Evolutionary conservation across 352 stramenopile genomes (phyloP).

Genomic region (Globisporangium parvum): DNA sequence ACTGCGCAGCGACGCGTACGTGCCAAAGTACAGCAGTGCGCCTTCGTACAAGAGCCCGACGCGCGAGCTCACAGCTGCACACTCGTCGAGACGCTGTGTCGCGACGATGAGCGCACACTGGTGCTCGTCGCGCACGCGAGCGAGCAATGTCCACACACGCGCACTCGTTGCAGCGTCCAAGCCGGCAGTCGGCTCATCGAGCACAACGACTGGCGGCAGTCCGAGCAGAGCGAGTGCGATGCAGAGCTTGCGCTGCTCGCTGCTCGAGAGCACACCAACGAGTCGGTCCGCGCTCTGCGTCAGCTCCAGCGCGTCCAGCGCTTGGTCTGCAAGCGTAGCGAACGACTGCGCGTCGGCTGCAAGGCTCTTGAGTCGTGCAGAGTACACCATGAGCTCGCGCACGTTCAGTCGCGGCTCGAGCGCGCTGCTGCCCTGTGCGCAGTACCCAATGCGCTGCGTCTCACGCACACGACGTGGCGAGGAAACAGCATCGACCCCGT

Average conservation of each 20-base stretch:
- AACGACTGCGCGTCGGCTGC: background rate
- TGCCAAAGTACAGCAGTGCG: conserved; percentile 11
- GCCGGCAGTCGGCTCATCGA: conserved; percentile 14
- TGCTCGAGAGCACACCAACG: conserved; percentile 1
- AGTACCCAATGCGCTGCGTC: conserved; percentile 55
- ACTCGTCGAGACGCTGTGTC: conserved; percentile 13
- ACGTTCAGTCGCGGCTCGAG: conserved; percentile 8
- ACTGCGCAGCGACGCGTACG: conserved; percentile 6
- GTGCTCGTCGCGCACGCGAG: background rate
- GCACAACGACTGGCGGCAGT: conserved; percentile 11
- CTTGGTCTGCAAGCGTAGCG: conserved; percentile 2
- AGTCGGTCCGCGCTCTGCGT: conserved; percentile 1
- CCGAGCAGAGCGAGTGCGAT: conserved; percentile 12
- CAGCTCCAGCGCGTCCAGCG: conserved; percentile 2
- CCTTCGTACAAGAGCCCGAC: conserved; percentile 18
- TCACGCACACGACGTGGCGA: conserved; percentile 14
- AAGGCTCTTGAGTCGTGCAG: conserved; percentile 4
- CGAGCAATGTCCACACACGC: conserved; percentile 13
- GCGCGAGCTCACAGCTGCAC: conserved; percentile 6
- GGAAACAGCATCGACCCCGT: conserved; percentile 16
- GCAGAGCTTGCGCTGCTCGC: conserved; percentile 9
- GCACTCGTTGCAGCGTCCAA: conserved; percentile 7
- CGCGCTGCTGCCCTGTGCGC: conserved; percentile 40
- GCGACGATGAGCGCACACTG: conserved; percentile 12
- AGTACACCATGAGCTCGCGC: conserved; percentile 7